Conservation (phyloP, 2,329 filamentous ascomycete species). For the Zymoseptoria pseudotritici region DNA sequence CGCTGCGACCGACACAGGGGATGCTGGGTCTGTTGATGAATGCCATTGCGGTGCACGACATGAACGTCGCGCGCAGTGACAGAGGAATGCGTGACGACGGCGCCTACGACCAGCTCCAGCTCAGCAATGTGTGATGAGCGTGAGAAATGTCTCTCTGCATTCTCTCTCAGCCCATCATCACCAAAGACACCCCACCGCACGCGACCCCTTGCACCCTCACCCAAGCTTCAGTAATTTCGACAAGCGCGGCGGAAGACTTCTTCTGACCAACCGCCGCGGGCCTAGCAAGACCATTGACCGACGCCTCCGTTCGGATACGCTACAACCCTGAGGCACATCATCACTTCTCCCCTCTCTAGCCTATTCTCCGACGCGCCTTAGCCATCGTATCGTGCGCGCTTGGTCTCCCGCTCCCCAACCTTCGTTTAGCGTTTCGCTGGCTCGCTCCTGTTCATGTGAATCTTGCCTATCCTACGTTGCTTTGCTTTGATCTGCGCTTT, state of each 20-base stretch:
- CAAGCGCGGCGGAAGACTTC: conserved; percentile 5
- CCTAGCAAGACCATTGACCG: neutral
- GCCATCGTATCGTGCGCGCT: neutral
- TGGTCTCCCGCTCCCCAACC: neutral
- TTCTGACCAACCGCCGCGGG: neutral
- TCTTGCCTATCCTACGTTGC: neutral
- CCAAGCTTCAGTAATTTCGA: neutral
- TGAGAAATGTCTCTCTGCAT: neutral
- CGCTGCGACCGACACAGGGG: neutral
- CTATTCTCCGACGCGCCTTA: neutral
- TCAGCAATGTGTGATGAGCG: neutral
- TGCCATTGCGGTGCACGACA: neutral
- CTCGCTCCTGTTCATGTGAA: neutral
- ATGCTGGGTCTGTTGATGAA: neutral
- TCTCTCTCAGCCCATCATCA: too few species aligned
- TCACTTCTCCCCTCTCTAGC: neutral
- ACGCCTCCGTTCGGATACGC: conserved; percentile 8
- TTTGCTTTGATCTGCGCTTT: neutral
- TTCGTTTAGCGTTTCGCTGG: neutral
- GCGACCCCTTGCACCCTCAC: neutral
- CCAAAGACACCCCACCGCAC: neutral
- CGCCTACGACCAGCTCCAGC: neutral
- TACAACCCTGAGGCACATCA: conserved; percentile 4
- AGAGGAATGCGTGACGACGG: neutral
- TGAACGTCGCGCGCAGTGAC: neutral